Conservation (phyloP, 2,329 filamentous ascomycete genomes). For the Ophiostoma sp. region DNA sequence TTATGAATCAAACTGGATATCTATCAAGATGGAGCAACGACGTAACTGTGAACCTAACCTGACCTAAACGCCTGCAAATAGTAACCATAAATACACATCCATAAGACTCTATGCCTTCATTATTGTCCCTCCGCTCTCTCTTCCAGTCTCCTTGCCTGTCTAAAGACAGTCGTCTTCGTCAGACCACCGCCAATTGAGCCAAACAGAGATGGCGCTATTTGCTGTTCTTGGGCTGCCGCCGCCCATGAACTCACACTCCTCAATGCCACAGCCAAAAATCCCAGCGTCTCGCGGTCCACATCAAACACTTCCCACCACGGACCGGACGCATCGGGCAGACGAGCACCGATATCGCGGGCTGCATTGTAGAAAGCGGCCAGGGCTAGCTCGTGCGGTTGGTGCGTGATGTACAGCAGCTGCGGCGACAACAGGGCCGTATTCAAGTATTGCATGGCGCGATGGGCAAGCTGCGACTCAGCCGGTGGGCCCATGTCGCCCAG, state of each 20-base stretch:
- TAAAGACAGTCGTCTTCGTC: constrained; percentile 59
- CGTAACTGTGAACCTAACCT: background rate
- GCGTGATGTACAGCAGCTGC: constrained; percentile 86
- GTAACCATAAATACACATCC: background rate
- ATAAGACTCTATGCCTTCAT: background rate
- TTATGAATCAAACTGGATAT: background rate
- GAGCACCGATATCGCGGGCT: constrained; percentile 71
- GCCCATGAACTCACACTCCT: constrained; percentile 74
- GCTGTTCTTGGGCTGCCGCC: constrained; percentile 45
- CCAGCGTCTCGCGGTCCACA: constrained; percentile 88
- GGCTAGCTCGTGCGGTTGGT: constrained; percentile 83
- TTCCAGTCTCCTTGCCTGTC: constrained; percentile 52
- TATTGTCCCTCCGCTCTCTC: too few species aligned
- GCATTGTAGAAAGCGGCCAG: constrained; percentile 91
- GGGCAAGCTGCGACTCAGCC: constrained; percentile 60
- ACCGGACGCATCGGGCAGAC: constrained; percentile 66
- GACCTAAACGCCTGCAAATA: background rate
- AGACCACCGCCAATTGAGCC: constrained; percentile 50
- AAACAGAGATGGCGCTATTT: constrained; percentile 43
- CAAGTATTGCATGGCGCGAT: constrained; percentile 71
- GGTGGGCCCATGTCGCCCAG: constrained; percentile 46
- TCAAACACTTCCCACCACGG: constrained; percentile 99
- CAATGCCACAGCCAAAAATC: constrained; percentile 86
- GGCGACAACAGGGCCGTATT: constrained; percentile 84
- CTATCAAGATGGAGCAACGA: background rate